Percentiles rank a stretch among this genome's conserved stretches.
These are phyloP conservation scores for Penicillium palitans DNA, from an alignment of 2,329 filamentous ascomycete species.

Conservation along the genomic window DNA sequence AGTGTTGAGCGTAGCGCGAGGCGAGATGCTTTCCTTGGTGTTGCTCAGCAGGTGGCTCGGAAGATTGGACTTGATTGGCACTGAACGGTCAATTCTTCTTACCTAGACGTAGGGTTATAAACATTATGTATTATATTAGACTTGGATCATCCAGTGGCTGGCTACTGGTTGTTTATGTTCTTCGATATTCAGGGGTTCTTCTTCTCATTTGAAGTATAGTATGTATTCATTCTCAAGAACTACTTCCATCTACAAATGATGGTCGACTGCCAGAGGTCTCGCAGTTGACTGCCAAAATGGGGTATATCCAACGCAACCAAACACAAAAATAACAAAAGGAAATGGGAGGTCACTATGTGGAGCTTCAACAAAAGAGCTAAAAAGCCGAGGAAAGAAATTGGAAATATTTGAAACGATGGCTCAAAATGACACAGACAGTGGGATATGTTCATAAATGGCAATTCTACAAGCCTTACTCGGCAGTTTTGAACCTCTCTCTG, in stretches of 20 bases:
- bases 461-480: constrained; percentile 20
- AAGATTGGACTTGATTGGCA: constrained; percentile 47
- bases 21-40: constrained; percentile 68
- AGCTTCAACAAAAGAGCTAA: neutral
- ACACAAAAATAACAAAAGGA: neutral
- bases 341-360: neutral
- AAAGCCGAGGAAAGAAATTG: neutral
- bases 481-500: constrained; percentile 34
- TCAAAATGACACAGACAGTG: neutral
- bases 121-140: constrained; percentile 1
- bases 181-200: neutral
- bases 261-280: neutral
- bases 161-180: neutral
- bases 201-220: neutral
- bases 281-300: neutral
- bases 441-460: neutral
- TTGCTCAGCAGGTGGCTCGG: constrained; percentile 59
- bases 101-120: neutral
- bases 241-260: neutral
- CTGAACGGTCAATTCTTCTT: constrained; percentile 5
- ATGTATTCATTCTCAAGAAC: neutral
- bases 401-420: neutral
- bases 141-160: neutral
- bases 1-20: constrained; percentile 60
- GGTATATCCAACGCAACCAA: constrained; percentile 6